Evolutionary conservation across 257 asterid genomes (phyloP), one percentile per base, ranked within the genome.

Genomic region (Gynochthodes officinalis): DNA sequence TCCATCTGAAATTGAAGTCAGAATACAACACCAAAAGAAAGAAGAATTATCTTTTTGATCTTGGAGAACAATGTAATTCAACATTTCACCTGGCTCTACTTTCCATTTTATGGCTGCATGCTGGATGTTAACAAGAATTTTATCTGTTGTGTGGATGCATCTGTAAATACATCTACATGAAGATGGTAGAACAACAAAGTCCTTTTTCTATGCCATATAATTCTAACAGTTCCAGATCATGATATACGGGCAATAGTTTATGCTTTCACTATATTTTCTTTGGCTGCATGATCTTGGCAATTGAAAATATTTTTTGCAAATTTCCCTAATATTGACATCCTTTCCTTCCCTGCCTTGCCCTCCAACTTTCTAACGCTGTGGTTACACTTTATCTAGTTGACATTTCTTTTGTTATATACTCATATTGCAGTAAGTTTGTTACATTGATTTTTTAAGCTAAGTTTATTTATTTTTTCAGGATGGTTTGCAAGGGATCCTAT

Each of bases 401-500:
- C 1, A 49, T 54, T 64, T 65, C 49, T 30, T 27, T 67, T 32
- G 43, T 27, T 58, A 40, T 28, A 11, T 12, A 16, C 33, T 28
- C 50, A 42, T 54, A 23, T 13, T 5, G 50, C 59, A 50, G 21
- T 18, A 53, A 66, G 37, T 54, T 60, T 42, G 54, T 42, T 15
- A 18, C 39, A 42, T 19, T 64, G 58, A 39, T 39, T 49, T 19
- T 27, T 18, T 30, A 16, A 25, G 32, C 16, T 42, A 21, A n/a
- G n/a, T n/a, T n/a, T n/a, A n/a, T n/a, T n/a, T n/a, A n/a, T n/a
- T n/a, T n/a, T 67, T 69, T 58, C 87, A 92, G 96, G 98, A 50
- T 93, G 96, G 98, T 89, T 93, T 82, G 98, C 94, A 1, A 85
- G 93, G 82, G 94, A 89, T 81, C 87, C 94, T 32, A 25, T 59